Percentiles rank a stretch among this genome's conserved stretches.
phyloP scores from a whole-genome alignment of 1,284 basidiomycete genomes.

The Marasmius sp. region DNA sequence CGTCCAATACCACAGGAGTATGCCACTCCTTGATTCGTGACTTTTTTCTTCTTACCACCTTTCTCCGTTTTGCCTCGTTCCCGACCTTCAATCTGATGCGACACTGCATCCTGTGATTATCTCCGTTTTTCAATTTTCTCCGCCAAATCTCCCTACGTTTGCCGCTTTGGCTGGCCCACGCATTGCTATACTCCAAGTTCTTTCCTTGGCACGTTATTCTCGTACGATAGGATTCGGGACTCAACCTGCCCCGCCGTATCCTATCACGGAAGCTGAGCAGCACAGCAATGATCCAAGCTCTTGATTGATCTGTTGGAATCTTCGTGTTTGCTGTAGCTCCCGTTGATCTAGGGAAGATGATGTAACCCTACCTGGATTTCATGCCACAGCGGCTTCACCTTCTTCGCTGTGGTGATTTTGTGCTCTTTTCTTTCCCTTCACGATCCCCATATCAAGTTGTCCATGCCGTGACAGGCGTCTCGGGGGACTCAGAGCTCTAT shows the following conservation, averaged over 20 bases:
- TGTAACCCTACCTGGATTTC: no score
- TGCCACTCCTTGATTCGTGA: neutral
- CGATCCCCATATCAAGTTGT: neutral
- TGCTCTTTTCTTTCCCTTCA: neutral
- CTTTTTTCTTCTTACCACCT: neutral
- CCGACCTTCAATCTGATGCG: neutral
- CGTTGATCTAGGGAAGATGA: no score
- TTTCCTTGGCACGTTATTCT: no score
- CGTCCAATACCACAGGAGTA: neutral
- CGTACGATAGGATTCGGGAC: no score
- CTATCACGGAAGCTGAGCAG: slow-evolving; percentile 14
- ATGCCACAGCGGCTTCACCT: neutral
- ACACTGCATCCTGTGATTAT: neutral
- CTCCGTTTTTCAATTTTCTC: neutral
- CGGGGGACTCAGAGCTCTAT: neutral
- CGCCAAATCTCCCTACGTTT: neutral
- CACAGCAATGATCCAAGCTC: slow-evolving; percentile 3
- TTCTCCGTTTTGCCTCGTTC: neutral
- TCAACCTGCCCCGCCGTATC: no score
- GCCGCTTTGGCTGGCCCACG: neutral
- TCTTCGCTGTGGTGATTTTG: neutral
- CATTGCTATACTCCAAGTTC: no score
- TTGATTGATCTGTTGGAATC: no score
- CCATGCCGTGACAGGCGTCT: neutral
- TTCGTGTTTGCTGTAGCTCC: no score